Evolutionary conservation across 805 yeast genomes (phyloP).

Genomic region (Yamadazyma nakazawae): DNA sequence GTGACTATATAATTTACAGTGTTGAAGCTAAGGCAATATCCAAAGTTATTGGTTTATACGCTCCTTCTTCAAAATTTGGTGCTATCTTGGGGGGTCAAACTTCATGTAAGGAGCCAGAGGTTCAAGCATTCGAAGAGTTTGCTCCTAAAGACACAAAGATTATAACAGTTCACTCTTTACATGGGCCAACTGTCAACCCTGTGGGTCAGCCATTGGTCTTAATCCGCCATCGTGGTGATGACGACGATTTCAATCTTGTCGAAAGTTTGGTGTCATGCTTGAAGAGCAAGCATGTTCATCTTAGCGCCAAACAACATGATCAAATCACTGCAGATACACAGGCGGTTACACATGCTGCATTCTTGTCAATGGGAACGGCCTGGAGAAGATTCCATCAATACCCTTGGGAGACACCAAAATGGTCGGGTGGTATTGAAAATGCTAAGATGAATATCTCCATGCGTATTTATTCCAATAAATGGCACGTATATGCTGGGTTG

Average conservation of each 20-base stretch:
- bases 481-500: constrained; percentile 98
- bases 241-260: constrained; percentile 53
- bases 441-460: constrained; percentile 92
- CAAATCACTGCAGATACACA: constrained; percentile 96
- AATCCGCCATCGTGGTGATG: constrained; percentile 64
- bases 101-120: constrained; percentile 89
- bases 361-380: constrained; percentile 93
- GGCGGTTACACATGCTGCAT: constrained; percentile 98
- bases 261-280: constrained; percentile 66
- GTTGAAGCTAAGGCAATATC: constrained; percentile 89
- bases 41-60: constrained; percentile 69
- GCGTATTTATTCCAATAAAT: constrained; percentile 86
- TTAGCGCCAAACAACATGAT: constrained; percentile 88
- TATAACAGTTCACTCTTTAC: constrained; percentile 84
- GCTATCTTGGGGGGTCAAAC: constrained; percentile 98
- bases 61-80: constrained; percentile 83
- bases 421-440: constrained; percentile 94
- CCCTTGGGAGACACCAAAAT: constrained; percentile 86
- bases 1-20: constrained; percentile 84
- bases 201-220: constrained; percentile 91
- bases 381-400: constrained; percentile 82
- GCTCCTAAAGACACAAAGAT: constrained; percentile 81
- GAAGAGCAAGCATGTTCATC: constrained; percentile 69
- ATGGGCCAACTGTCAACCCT: constrained; percentile 88
- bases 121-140: constrained; percentile 73